Conservation (phyloP, 768 basidiomycete genomes). For the Boletus reticuloceps region DNA sequence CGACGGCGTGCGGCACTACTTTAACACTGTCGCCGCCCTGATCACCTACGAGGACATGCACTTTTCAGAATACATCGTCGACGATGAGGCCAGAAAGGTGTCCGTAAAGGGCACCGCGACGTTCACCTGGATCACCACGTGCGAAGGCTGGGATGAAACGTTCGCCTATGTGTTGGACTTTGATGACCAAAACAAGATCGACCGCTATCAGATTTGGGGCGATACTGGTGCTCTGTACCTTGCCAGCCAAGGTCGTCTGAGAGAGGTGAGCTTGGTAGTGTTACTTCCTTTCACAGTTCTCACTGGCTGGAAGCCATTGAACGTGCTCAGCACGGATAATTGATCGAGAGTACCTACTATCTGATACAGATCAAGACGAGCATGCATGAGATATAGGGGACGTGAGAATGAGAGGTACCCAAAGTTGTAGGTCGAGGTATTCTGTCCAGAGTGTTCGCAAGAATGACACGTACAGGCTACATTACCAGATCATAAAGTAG, state of each 20-base stretch:
- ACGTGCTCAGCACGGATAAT: background rate
- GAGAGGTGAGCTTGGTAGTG: conserved; percentile 5
- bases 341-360: background rate
- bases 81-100: conserved; percentile 48
- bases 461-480: conserved; percentile 5
- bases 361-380: conserved; percentile 13
- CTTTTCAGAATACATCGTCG: conserved; percentile 57
- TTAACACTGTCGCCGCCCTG: conserved; percentile 43
- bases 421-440: background rate
- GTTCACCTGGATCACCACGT: conserved; percentile 56
- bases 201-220: conserved; percentile 64
- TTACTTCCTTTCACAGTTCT: background rate
- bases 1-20: conserved; percentile 46
- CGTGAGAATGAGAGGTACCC: background rate
- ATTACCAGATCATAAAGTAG: conserved; percentile 21
- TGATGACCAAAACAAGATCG: conserved; percentile 53
- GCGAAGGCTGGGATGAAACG: conserved; percentile 58
- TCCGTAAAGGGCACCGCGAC: conserved; percentile 50
- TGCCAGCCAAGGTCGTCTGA: conserved; percentile 49
- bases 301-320: background rate
- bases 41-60: conserved; percentile 50
- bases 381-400: background rate
- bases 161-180: conserved; percentile 62
- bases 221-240: conserved; percentile 66
- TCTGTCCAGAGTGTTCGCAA: conserved; percentile 12